Base-by-base conservation (phyloP, 2,329 filamentous ascomycete species). In the Periglandula ipomoeae region DNA sequence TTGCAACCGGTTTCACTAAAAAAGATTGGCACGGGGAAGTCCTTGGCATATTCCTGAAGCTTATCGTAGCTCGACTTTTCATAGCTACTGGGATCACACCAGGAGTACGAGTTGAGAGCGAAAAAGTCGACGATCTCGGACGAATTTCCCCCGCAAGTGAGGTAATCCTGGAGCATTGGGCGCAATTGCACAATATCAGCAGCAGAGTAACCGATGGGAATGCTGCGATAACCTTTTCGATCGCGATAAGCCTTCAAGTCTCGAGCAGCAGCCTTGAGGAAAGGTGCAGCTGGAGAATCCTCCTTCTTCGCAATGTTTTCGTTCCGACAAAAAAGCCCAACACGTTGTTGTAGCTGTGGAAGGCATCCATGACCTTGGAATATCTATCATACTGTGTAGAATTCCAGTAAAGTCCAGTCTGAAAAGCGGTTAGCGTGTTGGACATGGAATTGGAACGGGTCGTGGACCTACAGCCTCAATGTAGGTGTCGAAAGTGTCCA, bases 1-100 rank as follows among this genome's bases (percentile, higher is more conserved):
- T 87, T 90, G 75, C 89, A 95, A 50, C 89, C 89, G 3, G 87
- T 93, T 68, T 95, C 89, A 30, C 87, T 90, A 68, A 95, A 88
- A 73, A 89, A 90, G 58, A 93, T 88, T 19, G 87, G 89, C n/a
- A 94, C 81, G 42, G 82, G 84, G 65, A 89, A 90, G 58, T 79
- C 67, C 34, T 76, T 75, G 5, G 85, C 82, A 55, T 85, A 81
- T 47, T 73, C 65, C 63, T 89, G 76, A 24, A 94, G 78, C 53
- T 73, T 72, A 42, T 71, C 61, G 68, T 95, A 95, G 50, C 87
- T 88, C 2, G 88, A 81, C 5, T 65, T 70, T 23, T 70, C 55
- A 66, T 82, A 89, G 5, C 64, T 66, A 49, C 72, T 70, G 22
- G 71, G 68, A 52, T 83, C 83, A 58, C 84, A 88, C 84, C 84